Evolutionary conservation across 495 filamentous ascomycete genomes (phyloP).

Genomic region (Xylaria cubensis): DNA sequence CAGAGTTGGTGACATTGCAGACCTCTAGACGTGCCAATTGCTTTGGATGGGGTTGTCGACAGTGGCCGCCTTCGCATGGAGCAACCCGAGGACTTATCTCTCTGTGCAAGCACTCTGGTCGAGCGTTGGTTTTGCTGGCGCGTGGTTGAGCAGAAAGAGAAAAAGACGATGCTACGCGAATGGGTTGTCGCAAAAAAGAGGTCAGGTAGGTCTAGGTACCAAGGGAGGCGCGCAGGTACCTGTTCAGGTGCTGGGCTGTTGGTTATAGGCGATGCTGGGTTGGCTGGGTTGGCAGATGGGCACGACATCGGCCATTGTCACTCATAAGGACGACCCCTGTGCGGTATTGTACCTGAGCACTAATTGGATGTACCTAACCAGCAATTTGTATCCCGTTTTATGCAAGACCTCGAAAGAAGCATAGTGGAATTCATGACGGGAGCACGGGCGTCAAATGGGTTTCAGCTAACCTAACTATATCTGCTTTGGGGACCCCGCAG

Average conservation of each 20-base stretch:
- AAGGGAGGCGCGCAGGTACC: constrained; percentile 17
- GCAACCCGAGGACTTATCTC: not conserved
- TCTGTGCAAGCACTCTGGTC: constrained; percentile 1
- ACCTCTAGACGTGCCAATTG: constrained; percentile 37
- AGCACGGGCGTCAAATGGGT: not conserved
- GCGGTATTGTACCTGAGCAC: not conserved
- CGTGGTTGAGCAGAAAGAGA: constrained; percentile 30
- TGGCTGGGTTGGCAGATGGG: not conserved
- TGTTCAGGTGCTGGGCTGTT: not conserved
- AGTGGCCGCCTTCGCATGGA: constrained; percentile 17
- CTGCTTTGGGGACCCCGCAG: constrained; percentile 18
- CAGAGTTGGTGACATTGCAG: constrained; percentile 38
- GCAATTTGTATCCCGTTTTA: not conserved
- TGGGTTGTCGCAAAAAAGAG: constrained; percentile 31
- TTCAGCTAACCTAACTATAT: not conserved
- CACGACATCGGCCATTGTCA: not conserved
- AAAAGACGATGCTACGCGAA: constrained; percentile 29
- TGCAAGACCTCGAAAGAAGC: constrained; percentile 11
- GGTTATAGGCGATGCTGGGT: not conserved
- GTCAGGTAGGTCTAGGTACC: constrained; percentile 27
- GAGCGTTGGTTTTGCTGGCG: constrained; percentile 19
- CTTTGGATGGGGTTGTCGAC: constrained; percentile 14
- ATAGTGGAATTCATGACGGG: not conserved
- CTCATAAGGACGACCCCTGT: not conserved
- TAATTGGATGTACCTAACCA: not conserved